phyloP scores from a whole-genome alignment of 2,329 filamentous ascomycete species.

The Phyllosticta citribraziliensis region DNA sequence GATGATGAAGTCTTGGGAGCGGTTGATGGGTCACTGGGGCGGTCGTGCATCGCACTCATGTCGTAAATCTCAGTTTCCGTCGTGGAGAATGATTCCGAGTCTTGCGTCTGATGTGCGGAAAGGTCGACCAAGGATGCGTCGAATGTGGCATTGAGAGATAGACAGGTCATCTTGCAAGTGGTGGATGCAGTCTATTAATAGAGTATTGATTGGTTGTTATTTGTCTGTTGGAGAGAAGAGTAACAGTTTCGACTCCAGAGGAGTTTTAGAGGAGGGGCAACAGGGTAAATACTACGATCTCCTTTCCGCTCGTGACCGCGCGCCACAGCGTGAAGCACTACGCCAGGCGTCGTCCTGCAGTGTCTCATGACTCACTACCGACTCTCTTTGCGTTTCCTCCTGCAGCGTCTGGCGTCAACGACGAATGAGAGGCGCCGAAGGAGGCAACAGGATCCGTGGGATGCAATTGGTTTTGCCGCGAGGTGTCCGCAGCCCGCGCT shows the following conservation, averaged over 20 bases:
- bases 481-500: neutral
- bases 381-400: neutral
- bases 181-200: neutral
- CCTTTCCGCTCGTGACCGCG: slow-evolving; percentile 5
- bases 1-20: no score
- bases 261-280: neutral
- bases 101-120: neutral
- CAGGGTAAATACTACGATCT: neutral
- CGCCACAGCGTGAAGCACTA: slow-evolving; percentile 1
- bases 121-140: slow-evolving; percentile 28
- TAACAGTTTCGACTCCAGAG: no score
- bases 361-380: slow-evolving; percentile 5
- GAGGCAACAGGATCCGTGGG: neutral
- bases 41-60: slow-evolving; percentile 5
- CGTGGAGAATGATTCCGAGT: slow-evolving; percentile 23
- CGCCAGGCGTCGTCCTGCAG: neutral
- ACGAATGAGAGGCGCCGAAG: neutral
- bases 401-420: neutral
- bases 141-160: slow-evolving; percentile 27
- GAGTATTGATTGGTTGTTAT: neutral
- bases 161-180: slow-evolving; percentile 23
- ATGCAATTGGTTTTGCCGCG: neutral
- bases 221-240: neutral
- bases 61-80: slow-evolving; percentile 24
- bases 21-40: neutral